phyloP scores from a whole-genome alignment of 2,329 filamentous ascomycete genomes.

The Fonsecaea multimorphosa region DNA sequence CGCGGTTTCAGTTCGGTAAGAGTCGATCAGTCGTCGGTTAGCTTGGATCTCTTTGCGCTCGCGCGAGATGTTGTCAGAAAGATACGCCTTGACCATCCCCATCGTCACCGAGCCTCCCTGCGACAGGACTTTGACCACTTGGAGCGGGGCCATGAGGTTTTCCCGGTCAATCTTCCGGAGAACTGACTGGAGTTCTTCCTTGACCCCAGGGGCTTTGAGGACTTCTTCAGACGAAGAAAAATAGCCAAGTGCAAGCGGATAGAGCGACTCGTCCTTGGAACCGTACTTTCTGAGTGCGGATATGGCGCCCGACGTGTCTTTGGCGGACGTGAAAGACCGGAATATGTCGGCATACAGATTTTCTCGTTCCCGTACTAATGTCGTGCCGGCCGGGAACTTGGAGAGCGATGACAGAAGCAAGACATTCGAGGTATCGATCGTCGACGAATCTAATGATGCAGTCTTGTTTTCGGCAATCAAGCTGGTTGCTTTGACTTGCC shows the following conservation, averaged over 20 bases:
- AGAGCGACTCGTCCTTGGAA: conserved; percentile 85
- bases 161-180: conserved; percentile 87
- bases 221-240: conserved; percentile 84
- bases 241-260: conserved; percentile 89
- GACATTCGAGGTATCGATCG: conserved; percentile 94
- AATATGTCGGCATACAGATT: conserved; percentile 94
- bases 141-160: conserved; percentile 90
- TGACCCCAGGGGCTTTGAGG: conserved; percentile 78
- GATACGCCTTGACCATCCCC: conserved; percentile 94
- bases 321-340: conserved; percentile 89
- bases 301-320: conserved; percentile 89
- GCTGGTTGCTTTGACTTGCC: conserved; percentile 89
- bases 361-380: conserved; percentile 90
- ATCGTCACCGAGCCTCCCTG: conserved; percentile 86
- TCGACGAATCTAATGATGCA: conserved; percentile 44
- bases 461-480: conserved; percentile 75
- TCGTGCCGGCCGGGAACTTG: conserved; percentile 86
- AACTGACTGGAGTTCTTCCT: conserved; percentile 77
- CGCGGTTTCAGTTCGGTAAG: conserved; percentile 83
- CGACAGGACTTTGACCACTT: conserved; percentile 91
- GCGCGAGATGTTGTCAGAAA: conserved; percentile 83
- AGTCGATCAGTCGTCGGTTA: conserved; percentile 82
- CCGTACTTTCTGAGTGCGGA: conserved; percentile 91
- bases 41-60: conserved; percentile 83
- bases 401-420: conserved; percentile 90